These are phyloP conservation scores for Neopestalotiopsis sp. DNA, from an alignment of 2,329 filamentous ascomycete genomes.

Conservation along the genomic window DNA sequence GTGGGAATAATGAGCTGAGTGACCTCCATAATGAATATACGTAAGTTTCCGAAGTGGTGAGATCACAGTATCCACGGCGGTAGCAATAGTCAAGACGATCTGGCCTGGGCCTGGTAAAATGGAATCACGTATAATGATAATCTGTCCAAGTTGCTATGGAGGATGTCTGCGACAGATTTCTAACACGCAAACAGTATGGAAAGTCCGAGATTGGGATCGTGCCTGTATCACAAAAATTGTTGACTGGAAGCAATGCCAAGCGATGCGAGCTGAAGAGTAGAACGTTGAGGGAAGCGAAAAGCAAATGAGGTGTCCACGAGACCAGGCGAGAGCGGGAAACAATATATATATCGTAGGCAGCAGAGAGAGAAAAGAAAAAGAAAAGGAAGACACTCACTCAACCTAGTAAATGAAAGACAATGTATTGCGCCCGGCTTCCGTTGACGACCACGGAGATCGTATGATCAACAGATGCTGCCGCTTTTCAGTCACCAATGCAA, in stretches of 20 bases:
- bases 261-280: background rate
- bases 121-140: conserved; percentile 1
- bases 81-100: background rate
- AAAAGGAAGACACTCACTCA: background rate
- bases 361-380: background rate
- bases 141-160: background rate
- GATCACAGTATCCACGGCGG: background rate
- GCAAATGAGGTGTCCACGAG: background rate
- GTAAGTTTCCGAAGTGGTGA: background rate
- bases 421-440: background rate
- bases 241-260: background rate
- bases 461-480: background rate
- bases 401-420: background rate
- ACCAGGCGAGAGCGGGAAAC: background rate
- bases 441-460: background rate
- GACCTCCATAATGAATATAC: conserved; percentile 14
- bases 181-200: conserved; percentile 3
- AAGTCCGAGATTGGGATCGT: background rate
- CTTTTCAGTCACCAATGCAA: background rate
- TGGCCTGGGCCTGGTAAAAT: background rate
- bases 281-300: background rate
- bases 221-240: background rate
- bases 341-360: background rate
- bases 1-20: conserved; percentile 16
- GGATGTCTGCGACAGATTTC: background rate